Evolutionary conservation across 2,329 filamentous ascomycete species (phyloP).

Genomic region (Diaporthe ampelina): DNA sequence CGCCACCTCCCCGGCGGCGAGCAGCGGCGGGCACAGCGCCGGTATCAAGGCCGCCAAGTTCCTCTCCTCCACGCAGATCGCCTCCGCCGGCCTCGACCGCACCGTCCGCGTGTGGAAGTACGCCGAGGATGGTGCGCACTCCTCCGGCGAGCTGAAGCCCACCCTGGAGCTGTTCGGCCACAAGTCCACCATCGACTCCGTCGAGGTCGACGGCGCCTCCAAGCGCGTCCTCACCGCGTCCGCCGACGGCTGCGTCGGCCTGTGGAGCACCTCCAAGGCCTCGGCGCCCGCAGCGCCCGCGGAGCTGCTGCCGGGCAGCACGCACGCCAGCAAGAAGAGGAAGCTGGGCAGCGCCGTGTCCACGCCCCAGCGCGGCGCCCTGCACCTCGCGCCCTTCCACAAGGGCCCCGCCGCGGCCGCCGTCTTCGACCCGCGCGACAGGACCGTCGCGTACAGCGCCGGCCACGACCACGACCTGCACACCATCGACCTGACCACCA

Average conservation of each 20-base stretch:
- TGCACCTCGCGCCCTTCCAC: conserved; percentile 81
- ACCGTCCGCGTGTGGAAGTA: conserved; percentile 94
- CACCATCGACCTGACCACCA: conserved; percentile 91
- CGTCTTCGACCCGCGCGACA: conserved; percentile 86
- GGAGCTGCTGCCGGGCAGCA: conserved; percentile 74
- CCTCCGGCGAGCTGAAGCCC: conserved; percentile 75
- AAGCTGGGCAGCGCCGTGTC: conserved; percentile 71
- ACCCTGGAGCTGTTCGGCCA: conserved; percentile 72
- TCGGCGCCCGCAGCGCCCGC: conserved; percentile 81
- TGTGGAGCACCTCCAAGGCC: conserved; percentile 88
- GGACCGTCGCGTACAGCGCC: conserved; percentile 90
- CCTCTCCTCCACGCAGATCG: conserved; percentile 82
- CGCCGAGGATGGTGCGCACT: conserved; percentile 72
- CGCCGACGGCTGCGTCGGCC: conserved; percentile 84
- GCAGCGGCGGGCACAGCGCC: conserved; percentile 80
- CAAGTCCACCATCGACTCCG: conserved; percentile 72
- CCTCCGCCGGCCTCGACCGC: conserved; percentile 86
- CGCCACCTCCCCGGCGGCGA: conserved; percentile 77
- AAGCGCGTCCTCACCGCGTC: conserved; percentile 88
- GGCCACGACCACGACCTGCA: conserved; percentile 92
- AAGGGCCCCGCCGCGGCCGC: conserved; percentile 81
- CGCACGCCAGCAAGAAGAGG: conserved; percentile 79
- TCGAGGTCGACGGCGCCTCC: conserved; percentile 80
- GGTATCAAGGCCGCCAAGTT: conserved; percentile 88
- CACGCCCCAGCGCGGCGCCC: conserved; percentile 79